Conservation (phyloP, 1,284 basidiomycete species). For the Rhizoctonia solani region DNA sequence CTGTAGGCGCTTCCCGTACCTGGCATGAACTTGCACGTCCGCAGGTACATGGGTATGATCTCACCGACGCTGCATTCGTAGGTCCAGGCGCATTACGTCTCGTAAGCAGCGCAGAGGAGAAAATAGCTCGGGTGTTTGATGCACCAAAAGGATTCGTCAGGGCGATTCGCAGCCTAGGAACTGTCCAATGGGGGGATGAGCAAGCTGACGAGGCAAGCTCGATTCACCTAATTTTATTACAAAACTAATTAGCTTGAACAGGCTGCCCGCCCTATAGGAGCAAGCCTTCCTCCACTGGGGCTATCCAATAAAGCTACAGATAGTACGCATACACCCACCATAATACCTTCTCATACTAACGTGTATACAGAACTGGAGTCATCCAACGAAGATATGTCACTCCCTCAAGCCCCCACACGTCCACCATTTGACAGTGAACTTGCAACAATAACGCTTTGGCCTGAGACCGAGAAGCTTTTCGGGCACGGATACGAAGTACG, state of each 20-base stretch:
- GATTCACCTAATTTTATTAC: not conserved
- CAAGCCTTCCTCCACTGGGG: slow-evolving; percentile 76
- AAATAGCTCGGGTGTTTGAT: slow-evolving; percentile 88
- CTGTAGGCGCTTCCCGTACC: slow-evolving; percentile 41
- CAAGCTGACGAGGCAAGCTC: slow-evolving; percentile 24
- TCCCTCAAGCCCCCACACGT: slow-evolving; percentile 43
- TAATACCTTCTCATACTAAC: not conserved
- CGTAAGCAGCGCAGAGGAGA: slow-evolving; percentile 89
- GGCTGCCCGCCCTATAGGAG: slow-evolving; percentile 57
- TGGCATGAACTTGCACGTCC: slow-evolving; percentile 92
- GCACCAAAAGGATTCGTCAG: slow-evolving; percentile 79
- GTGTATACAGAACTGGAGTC: slow-evolving; percentile 6
- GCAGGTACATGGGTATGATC: slow-evolving; percentile 93
- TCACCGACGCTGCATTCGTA: slow-evolving; percentile 80
- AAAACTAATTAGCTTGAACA: slow-evolving; percentile 35
- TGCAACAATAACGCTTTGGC: slow-evolving; percentile 89
- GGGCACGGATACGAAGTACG: slow-evolving; percentile 95
- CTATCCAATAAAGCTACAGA: slow-evolving; percentile 72
- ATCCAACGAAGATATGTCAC: not conserved
- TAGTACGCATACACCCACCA: slow-evolving; percentile 48
- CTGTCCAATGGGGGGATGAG: slow-evolving; percentile 3
- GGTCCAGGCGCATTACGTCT: slow-evolving; percentile 66
- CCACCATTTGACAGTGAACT: slow-evolving; percentile 84
- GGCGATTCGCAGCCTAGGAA: slow-evolving; percentile 53
- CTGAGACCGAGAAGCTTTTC: slow-evolving; percentile 95